phyloP scores from a whole-genome alignment of 352 stramenopile genomes.

The Phytophthora pluvialis region DNA sequence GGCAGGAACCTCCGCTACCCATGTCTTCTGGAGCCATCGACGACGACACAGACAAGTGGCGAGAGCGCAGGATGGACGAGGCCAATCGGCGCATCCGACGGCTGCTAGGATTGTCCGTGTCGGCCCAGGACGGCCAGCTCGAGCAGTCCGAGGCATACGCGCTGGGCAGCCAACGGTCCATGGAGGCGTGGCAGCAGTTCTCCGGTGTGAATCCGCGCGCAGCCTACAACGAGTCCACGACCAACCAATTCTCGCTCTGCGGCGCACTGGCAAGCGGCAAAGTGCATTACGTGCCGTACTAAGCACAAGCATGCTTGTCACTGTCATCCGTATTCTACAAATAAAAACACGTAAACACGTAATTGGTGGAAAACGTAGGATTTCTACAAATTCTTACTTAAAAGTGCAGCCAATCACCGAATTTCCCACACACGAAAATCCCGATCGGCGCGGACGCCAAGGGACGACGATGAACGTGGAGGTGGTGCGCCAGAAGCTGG shows the following conservation, averaged over 20 bases:
- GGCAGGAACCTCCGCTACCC: constrained; percentile 41
- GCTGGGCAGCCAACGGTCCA: constrained; percentile 52
- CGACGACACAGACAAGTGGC: constrained; percentile 25
- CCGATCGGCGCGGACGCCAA: constrained; percentile 30
- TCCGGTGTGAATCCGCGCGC: constrained; percentile 64
- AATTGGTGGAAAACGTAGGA: constrained; percentile 3
- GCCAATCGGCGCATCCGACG: constrained; percentile 72
- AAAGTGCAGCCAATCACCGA: constrained; percentile 10
- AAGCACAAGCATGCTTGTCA: constrained; percentile 3
- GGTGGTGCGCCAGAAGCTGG: constrained; percentile 84
- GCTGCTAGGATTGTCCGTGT: constrained; percentile 60
- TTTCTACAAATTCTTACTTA: not conserved
- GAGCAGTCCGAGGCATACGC: constrained; percentile 52
- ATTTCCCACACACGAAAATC: constrained; percentile 13
- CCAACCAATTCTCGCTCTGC: constrained; percentile 85
- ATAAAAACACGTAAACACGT: not conserved
- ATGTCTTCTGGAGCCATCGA: constrained; percentile 19
- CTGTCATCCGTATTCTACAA: not conserved
- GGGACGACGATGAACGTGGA: constrained; percentile 84
- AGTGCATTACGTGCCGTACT: constrained; percentile 72
- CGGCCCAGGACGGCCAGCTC: constrained; percentile 37
- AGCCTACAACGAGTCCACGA: constrained; percentile 83
- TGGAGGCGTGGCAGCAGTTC: constrained; percentile 69
- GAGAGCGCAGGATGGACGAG: constrained; percentile 29
- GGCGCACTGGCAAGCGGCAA: constrained; percentile 31